A percentile compares a stretch with the other conserved stretches of the same genome.
Conservation (phyloP, 768 basidiomycete species). For the Tulasnella sp. region DNA sequence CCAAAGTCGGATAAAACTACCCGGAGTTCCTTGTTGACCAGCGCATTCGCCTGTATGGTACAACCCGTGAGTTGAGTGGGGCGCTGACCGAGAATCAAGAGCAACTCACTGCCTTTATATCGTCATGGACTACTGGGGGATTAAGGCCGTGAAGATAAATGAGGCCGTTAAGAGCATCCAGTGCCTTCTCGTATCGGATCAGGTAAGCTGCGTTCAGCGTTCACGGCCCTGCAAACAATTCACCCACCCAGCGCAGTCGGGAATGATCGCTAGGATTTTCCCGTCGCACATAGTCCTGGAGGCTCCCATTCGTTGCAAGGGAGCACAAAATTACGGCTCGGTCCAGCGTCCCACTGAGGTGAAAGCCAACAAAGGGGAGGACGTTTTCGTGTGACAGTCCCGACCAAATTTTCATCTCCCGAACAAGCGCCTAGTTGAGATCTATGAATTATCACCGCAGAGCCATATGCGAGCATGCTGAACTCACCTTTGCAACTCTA, state of each 20-base stretch:
- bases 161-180: neutral
- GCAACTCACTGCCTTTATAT: constrained; percentile 1
- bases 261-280: neutral
- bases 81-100: neutral
- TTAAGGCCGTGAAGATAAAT: neutral
- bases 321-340: neutral
- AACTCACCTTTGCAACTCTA: too few relatives aligned
- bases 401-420: too few relatives aligned
- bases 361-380: neutral
- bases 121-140: neutral
- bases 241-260: neutral
- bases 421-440: too few relatives aligned
- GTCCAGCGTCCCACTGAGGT: neutral
- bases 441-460: too few relatives aligned
- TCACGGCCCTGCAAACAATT: too few relatives aligned
- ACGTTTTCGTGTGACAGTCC: neutral
- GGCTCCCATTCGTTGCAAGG: neutral
- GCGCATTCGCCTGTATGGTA: neutral
- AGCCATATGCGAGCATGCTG: too few relatives aligned
- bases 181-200: neutral
- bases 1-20: constrained; percentile 10
- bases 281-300: neutral
- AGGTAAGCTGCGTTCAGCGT: too few relatives aligned
- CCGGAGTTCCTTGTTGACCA: neutral
- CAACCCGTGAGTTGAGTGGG: too few relatives aligned